phyloP scores from a whole-genome alignment of 2,329 filamentous ascomycete genomes.

The Penicillium digitatum region DNA sequence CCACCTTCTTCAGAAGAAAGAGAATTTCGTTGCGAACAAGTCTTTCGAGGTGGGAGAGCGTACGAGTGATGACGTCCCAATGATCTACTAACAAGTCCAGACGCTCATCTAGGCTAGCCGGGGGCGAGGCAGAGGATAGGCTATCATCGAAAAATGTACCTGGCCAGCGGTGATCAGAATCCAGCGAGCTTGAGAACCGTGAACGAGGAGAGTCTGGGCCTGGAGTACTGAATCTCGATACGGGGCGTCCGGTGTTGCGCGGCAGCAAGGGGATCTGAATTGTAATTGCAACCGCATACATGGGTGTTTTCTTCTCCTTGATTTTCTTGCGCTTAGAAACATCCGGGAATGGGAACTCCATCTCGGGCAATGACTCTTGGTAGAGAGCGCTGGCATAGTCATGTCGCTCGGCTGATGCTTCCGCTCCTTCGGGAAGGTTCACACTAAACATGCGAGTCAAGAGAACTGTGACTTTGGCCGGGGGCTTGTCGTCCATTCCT shows the following conservation, averaged over 20 bases:
- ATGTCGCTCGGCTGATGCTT: conserved; percentile 32
- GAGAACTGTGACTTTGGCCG: conserved; percentile 51
- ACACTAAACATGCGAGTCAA: conserved; percentile 59
- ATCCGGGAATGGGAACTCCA: conserved; percentile 39
- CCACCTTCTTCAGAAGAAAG: conserved; percentile 48
- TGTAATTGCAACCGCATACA: conserved; percentile 57
- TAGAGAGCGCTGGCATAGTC: conserved; percentile 33
- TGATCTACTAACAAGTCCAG: conserved; percentile 55
- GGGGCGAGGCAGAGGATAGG: conserved; percentile 45
- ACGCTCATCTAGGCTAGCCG: conserved; percentile 51
- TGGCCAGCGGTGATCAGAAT: conserved; percentile 41
- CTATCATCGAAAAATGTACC: conserved; percentile 38
- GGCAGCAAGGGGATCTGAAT: conserved; percentile 49
- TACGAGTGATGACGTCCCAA: conserved; percentile 57
- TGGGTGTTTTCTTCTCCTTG: conserved; percentile 53
- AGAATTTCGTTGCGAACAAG: conserved; percentile 52
- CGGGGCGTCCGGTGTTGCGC: conserved; percentile 33
- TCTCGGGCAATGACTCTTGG: conserved; percentile 33
- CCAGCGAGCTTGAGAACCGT: conserved; percentile 40
- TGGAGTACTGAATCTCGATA: conserved; percentile 35
- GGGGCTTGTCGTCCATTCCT: conserved; percentile 35
- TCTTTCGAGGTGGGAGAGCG: conserved; percentile 52
- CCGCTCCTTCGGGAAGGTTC: conserved; percentile 47
- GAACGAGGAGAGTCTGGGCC: conserved; percentile 32
- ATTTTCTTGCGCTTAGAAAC: conserved; percentile 44